A percentile compares a stretch with the other conserved stretches of the same genome.
These are phyloP conservation scores for Kurtzmaniella fragi DNA, from an alignment of 805 yeast genomes.

Conservation along the genomic window DNA sequence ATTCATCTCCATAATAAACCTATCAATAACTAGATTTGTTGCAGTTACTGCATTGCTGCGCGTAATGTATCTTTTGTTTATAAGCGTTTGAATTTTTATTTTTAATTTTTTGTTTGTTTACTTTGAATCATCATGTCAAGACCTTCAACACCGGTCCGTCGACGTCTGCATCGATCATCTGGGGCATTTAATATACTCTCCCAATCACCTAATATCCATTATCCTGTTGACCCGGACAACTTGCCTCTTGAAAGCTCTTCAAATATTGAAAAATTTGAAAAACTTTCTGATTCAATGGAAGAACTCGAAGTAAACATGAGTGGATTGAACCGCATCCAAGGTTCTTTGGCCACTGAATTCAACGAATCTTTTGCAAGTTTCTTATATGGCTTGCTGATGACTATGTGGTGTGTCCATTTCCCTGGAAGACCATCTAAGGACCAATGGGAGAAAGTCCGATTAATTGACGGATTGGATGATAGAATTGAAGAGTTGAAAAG, in stretches of 20 bases:
- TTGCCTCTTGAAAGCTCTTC: slow-evolving; percentile 39
- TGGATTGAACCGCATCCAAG: slow-evolving; percentile 55
- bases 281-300: slow-evolving; percentile 43
- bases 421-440: slow-evolving; percentile 34
- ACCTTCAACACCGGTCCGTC: slow-evolving; percentile 12
- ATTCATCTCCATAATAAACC: too few relatives aligned
- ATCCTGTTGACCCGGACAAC: slow-evolving; percentile 34
- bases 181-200: slow-evolving; percentile 30
- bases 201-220: slow-evolving; percentile 41
- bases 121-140: slow-evolving; percentile 14
- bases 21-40: too few relatives aligned
- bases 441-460: slow-evolving; percentile 27
- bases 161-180: slow-evolving; percentile 27
- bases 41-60: too few relatives aligned
- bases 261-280: slow-evolving; percentile 37
- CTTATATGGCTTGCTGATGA: slow-evolving; percentile 73
- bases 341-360: slow-evolving; percentile 51
- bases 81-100: too few relatives aligned
- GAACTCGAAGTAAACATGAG: slow-evolving; percentile 57
- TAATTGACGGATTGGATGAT: slow-evolving; percentile 14
- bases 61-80: too few relatives aligned
- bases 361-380: slow-evolving; percentile 78
- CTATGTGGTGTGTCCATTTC: slow-evolving; percentile 86
- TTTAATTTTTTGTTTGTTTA: slow-evolving; percentile 12
- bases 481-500: slow-evolving; percentile 17